Evolutionary conservation across 2,329 filamentous ascomycete genomes (phyloP), one percentile per base, ranked within the genome.

Genomic region (Epichloe uncinata): DNA sequence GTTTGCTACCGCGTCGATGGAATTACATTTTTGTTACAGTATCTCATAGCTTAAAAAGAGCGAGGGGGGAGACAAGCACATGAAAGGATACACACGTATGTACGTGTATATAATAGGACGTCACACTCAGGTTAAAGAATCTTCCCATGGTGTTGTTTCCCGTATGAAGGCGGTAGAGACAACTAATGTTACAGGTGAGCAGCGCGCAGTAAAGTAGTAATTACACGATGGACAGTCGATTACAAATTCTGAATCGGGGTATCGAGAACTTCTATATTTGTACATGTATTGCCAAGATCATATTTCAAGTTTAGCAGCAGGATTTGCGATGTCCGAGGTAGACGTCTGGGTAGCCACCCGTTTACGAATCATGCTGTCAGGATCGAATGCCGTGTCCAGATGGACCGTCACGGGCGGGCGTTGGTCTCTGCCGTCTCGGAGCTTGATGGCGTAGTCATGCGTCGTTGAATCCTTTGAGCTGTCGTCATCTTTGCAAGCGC

Each of bases 391-490:
- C 3, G 47, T 43, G 26, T 53, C 47, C 3, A 53, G 50, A 22
- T 50, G 52, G 11, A 53, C 30, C 4, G 15, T 42, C 2, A 46
- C 20, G 3, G 4, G 11, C 9, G 42, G 52, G 7, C 36, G 42
- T 9, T 45, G 26, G 12, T 42, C 43, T 5, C n/a, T 45, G 18
- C 16, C 15, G 22, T 48, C 45, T 16, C 41, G 38, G 13, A 58
- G 36, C 15, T 45, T 50, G 13, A 58, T 44, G 7, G 53, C 56
- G 33, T 53, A 38, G n/a, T 52, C 50, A 0, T 34, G 43, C 5
- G 38, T 33, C n/a, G 44, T 40, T 9, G 40, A 7, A n/a, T 48
- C 18, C 16, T 30, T 30, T 7, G 30, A 7, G 20, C 30, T 48
- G 11, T 22, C 13, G 5, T 41, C 15, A 8, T 16, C 12, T 7